Conservation (phyloP, 2,329 filamentous ascomycete species). For the Fusarium neocosmosporiellum region DNA sequence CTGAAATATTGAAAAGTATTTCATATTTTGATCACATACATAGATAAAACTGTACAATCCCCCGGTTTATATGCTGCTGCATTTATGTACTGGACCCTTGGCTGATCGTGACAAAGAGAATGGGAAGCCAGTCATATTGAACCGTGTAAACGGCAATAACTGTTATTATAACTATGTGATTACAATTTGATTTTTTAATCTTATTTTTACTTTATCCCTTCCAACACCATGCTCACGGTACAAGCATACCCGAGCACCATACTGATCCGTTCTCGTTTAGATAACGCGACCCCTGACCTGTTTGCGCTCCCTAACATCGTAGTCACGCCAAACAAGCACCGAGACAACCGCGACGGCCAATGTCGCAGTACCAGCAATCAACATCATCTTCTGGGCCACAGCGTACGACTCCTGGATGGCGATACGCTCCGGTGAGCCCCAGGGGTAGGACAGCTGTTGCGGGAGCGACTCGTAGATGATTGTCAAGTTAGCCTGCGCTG, state of each 20-base stretch:
- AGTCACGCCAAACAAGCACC: slow-evolving; percentile 53
- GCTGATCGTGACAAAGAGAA: neutral
- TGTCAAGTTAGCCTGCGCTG: slow-evolving; percentile 48
- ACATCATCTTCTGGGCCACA: slow-evolving; percentile 53
- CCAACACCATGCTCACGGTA: neutral
- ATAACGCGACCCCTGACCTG: slow-evolving; percentile 41
- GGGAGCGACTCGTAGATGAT: slow-evolving; percentile 61
- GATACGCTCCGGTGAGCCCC: slow-evolving; percentile 59
- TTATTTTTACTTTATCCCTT: neutral
- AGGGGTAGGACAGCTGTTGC: slow-evolving; percentile 61
- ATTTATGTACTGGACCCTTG: neutral
- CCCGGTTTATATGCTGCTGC: no score
- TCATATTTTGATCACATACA: neutral
- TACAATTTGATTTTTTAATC: neutral
- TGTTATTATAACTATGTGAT: neutral
- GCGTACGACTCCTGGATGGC: slow-evolving; percentile 70
- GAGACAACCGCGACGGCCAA: slow-evolving; percentile 50
- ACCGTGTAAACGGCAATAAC: neutral
- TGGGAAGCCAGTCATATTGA: neutral
- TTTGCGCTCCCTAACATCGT: slow-evolving; percentile 54
- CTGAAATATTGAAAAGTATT: neutral
- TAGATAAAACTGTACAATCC: neutral
- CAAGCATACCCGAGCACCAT: neutral
- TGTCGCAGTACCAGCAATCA: slow-evolving; percentile 53
- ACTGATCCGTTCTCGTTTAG: neutral